Base-by-base conservation (phyloP, 768 basidiomycete species). In the Epithele typhae region DNA sequence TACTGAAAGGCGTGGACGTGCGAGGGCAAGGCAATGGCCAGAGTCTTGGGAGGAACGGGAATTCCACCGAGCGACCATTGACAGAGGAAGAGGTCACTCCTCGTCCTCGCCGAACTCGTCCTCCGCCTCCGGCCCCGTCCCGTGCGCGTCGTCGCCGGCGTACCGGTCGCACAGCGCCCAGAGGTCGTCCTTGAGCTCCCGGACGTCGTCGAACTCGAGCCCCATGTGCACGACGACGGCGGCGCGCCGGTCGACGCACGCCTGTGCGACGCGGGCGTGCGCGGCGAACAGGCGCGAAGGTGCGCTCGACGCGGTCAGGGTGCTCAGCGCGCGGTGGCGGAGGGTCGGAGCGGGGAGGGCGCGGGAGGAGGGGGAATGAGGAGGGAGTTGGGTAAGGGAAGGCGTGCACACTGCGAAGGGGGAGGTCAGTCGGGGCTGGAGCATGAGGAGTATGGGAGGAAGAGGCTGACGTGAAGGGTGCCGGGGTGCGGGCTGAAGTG, bases 101-200 rank as follows among this genome's bases (percentile, higher is more conserved):
- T n/a, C n/a, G n/a, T n/a, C n/a, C n/a, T n/a, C n/a, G n/a, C n/a
- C n/a, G n/a, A n/a, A n/a, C n/a, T n/a, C n/a, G n/a, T n/a, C n/a
- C n/a, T n/a, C n/a, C n/a, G n/a, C n/a, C n/a, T n/a, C n/a, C n/a
- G n/a, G n/a, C n/a, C n/a, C n/a, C n/a, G n/a, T 50, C 25, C 41
- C 50, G 18, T 53, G 56, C 25, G 55, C 67, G 17, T 62, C 69
- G 39, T 67, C 64, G 12, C 61, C 63, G 22, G 57, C 60, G 43
- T 67, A 71, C 15, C 46, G 62, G 48, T 82, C 82, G 39, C 75
- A 72, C 23, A 84, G 64, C 17, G 70, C 74, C 82, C 84, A 84
- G 38, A 86, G 56, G 33, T 74, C 74, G 52, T 78, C 76, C 14
- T 63, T 69, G 25, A 86, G 60, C 41, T 82, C 82, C 45, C 58